Conservation (phyloP, 371 early-diverging fungal genomes). For the Saksenaea vasiformis region DNA sequence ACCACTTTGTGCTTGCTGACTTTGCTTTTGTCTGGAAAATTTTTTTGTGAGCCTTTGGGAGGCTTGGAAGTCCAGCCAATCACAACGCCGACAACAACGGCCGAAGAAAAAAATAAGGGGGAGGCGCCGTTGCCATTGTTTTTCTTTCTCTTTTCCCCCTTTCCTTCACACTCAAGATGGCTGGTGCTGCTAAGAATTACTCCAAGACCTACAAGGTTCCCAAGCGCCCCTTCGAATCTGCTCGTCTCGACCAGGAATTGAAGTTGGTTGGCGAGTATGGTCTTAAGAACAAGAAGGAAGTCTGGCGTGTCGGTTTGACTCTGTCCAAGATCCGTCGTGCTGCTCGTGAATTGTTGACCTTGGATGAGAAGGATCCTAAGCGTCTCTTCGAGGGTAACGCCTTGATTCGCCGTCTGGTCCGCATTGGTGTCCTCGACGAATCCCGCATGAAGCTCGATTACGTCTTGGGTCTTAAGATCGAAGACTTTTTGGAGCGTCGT, state of each 20-base stretch:
- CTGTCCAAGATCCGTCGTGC: conserved; percentile 99
- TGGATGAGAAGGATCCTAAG: conserved; percentile 96
- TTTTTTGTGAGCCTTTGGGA: neutral
- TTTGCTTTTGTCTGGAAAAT: conserved; percentile 16
- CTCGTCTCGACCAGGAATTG: conserved; percentile 97
- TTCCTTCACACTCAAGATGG: conserved; percentile 18
- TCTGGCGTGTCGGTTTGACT: conserved; percentile 97
- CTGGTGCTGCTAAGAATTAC: conserved; percentile 57
- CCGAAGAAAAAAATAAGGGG: neutral
- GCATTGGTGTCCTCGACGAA: conserved; percentile 98
- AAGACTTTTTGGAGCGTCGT: conserved; percentile 99
- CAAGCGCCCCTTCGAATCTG: conserved; percentile 97
- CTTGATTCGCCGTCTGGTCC: conserved; percentile 96
- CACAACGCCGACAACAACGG: neutral
- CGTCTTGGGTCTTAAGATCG: conserved; percentile 97
- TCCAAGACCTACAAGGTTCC: conserved; percentile 98
- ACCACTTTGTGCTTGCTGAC: conserved; percentile 10
- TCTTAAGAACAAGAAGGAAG: conserved; percentile 99
- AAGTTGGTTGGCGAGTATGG: conserved; percentile 97
- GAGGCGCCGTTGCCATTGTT: conserved; percentile 2
- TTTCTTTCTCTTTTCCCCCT: conserved; percentile 26
- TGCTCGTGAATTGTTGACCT: conserved; percentile 99
- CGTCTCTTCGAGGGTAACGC: conserved; percentile 99
- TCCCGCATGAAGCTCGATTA: conserved; percentile 98
- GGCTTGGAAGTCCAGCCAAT: conserved; percentile 3